Base-by-base conservation (phyloP, 768 basidiomycete genomes). In the Trametes villosa region DNA sequence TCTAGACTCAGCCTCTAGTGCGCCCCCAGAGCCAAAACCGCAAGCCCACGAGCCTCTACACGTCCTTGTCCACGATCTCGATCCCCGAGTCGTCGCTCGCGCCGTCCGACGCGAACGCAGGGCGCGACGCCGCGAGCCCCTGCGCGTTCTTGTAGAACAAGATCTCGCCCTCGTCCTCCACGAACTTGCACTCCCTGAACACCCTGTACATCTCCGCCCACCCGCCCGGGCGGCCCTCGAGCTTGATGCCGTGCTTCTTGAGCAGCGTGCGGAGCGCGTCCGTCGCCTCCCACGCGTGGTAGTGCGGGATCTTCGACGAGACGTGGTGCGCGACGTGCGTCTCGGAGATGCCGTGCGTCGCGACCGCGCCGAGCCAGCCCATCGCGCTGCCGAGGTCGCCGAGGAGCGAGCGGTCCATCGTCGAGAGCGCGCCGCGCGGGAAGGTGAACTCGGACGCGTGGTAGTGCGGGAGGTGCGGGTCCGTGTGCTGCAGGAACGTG, bases 401-500 rank as follows among this genome's bases (percentile, higher is more conserved):
- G 15, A 38, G 36, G 7, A 38, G 15, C 5, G 5, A 4, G 42
- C 22, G 42, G 6, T 44, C 42, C n/a, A 98, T 81, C 12, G 96
- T 99, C 53, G 92, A 78, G 53, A 98, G 86, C 17, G 96, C 96
- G 59, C 96, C 96, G 67, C 94, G 92, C 44, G 89, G 80, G 83
- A 98, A 99, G 38, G 88, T 95, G 82, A 96, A 98, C 71, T 91
- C 88, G 36, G 85, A 71, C 15, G 88, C 85, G 64, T 92, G 91
- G 82, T 97, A 98, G 77, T 98, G 96, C 48, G 96, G 96, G 42
- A 98, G 85, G 46, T 90, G 74, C 20, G 96, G 94, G 77, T 98
- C 96, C 68, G 96, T 98, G 81, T 99, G 96, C 79, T 99, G 96
- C 50, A 98, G 82, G 89, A 94, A 98, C 20, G 95, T 97, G 79